Evolutionary conservation across 2,329 filamentous ascomycete species (phyloP).

Genomic region (Aspergillus aculeatinus): DNA sequence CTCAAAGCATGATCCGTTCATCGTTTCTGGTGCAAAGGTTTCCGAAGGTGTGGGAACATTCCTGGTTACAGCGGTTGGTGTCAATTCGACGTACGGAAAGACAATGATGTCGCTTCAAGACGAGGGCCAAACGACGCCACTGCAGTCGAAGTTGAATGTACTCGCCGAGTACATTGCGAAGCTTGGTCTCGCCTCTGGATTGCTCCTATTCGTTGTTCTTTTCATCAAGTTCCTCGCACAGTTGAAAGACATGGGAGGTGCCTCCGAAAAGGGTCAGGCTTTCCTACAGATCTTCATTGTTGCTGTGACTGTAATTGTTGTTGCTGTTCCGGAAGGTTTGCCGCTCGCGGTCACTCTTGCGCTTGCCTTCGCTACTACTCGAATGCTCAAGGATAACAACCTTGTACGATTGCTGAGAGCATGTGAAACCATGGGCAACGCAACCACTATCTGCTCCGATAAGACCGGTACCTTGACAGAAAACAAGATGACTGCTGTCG

Average conservation of each 20-base stretch:
- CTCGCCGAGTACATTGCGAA: constrained; percentile 80
- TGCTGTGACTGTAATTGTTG: constrained; percentile 59
- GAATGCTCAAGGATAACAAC: constrained; percentile 65
- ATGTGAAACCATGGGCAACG: constrained; percentile 65
- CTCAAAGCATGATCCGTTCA: constrained; percentile 73
- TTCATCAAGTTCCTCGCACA: constrained; percentile 73
- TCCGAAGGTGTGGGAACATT: constrained; percentile 74
- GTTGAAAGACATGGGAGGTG: constrained; percentile 52
- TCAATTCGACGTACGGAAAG: constrained; percentile 73
- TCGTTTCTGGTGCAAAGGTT: constrained; percentile 75
- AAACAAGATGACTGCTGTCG: constrained; percentile 63
- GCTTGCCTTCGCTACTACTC: constrained; percentile 61
- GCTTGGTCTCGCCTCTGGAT: constrained; percentile 67
- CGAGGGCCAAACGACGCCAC: constrained; percentile 72
- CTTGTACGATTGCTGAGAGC: constrained; percentile 59
- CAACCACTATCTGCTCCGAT: constrained; percentile 64
- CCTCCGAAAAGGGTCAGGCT: constrained; percentile 55
- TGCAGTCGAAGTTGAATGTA: constrained; percentile 74
- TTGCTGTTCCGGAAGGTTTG: constrained; percentile 61
- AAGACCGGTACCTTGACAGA: constrained; percentile 66
- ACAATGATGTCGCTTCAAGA: constrained; percentile 76
- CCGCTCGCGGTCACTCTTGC: constrained; percentile 62
- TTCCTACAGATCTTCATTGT: constrained; percentile 61
- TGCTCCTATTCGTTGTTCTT: constrained; percentile 74
- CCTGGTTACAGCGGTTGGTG: constrained; percentile 70